Base-by-base conservation (phyloP, 192 early-diverging fungal species). In the Allomyces javanicus region DNA sequence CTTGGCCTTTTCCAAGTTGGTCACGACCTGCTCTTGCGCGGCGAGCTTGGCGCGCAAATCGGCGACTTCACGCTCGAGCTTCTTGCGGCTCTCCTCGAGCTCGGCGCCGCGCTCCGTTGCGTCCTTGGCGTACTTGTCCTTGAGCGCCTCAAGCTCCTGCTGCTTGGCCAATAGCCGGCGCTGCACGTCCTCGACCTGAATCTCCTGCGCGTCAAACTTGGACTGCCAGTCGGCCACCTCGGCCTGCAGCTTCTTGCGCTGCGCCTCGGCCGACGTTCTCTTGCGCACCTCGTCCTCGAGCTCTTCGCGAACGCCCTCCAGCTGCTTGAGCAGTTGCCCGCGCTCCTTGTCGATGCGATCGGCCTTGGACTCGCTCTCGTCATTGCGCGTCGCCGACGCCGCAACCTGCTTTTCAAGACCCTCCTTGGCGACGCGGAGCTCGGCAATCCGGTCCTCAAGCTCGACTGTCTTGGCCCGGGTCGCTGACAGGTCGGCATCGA, bases 1-100 rank as follows among this genome's bases (percentile, higher is more conserved):
- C 63, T 84, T 85, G 7, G 86, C 81, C 74, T 89, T 87, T 24
- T 93, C 91, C 25, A 87, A 68, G 27, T 79, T 83, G 24, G 75
- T 70, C 50, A 76, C 71, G 40, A 72, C 75, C 61, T 81, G 73
- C 25, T 83, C 81, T 23, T 82, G 67, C 55, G 86, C 86, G 33
- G 84, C 80, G 72, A 78, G 78, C 55, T 80, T 83, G 62, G 75
- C 71, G 58, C 79, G 79, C 71, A 88, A 58, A 11, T 90, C 89
- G 27, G 80, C 78, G 26, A 88, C 71, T 71, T 89, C 86, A 14
- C 82, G 73, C 44, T 83, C 76, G 1, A 79, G 71, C 67, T 77
- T 76, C 64, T 73, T 74, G 61, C 78, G 75, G 9, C 73, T 70
- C 27, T 84, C 81, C 24, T 87, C 84, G 17, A 78, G 74, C 75